Conservation (phyloP, 2,329 filamentous ascomycete genomes). For the Fusarium stilboides region DNA sequence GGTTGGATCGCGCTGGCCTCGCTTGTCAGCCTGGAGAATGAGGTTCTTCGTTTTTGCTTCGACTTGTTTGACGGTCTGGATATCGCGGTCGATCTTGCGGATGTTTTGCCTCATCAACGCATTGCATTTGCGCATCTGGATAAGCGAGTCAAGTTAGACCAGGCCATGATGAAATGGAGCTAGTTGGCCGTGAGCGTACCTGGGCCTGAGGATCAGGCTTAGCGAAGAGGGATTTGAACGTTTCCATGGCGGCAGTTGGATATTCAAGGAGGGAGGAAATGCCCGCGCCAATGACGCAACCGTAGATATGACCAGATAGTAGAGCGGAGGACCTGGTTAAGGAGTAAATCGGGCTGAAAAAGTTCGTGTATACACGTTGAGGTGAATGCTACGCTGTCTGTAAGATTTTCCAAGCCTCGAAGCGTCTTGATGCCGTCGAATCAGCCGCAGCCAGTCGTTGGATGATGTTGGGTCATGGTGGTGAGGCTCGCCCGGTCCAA, state of each 20-base stretch:
- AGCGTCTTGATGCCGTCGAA: conserved; percentile 25
- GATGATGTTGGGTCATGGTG: conserved; percentile 46
- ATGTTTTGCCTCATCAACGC: conserved; percentile 89
- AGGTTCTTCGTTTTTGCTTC: conserved; percentile 88
- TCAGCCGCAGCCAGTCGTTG: conserved; percentile 37
- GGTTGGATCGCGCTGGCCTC: conserved; percentile 84
- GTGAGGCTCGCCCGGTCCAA: conserved; percentile 46
- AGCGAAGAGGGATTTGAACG: conserved; percentile 87
- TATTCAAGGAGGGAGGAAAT: conserved; percentile 15
- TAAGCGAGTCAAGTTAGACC: conserved; percentile 13
- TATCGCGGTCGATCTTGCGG: conserved; percentile 95
- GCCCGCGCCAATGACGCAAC: conserved; percentile 49
- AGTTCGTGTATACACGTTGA: neutral
- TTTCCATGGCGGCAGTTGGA: conserved; percentile 77
- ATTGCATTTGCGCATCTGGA: conserved; percentile 95
- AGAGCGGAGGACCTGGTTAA: conserved; percentile 11
- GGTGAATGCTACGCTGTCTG: neutral
- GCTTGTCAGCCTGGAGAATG: conserved; percentile 86
- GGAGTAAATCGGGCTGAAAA: neutral
- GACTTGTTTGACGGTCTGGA: conserved; percentile 81
- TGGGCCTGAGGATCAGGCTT: conserved; percentile 95
- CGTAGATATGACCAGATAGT: conserved; percentile 30
- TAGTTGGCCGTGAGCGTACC: conserved; percentile 65
- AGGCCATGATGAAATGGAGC: neutral
- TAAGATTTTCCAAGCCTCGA: neutral